Percentiles rank a stretch among this genome's conserved stretches.
Evolutionary conservation across 805 yeast genomes (phyloP).

Genomic region (Lachancea meyersii): DNA sequence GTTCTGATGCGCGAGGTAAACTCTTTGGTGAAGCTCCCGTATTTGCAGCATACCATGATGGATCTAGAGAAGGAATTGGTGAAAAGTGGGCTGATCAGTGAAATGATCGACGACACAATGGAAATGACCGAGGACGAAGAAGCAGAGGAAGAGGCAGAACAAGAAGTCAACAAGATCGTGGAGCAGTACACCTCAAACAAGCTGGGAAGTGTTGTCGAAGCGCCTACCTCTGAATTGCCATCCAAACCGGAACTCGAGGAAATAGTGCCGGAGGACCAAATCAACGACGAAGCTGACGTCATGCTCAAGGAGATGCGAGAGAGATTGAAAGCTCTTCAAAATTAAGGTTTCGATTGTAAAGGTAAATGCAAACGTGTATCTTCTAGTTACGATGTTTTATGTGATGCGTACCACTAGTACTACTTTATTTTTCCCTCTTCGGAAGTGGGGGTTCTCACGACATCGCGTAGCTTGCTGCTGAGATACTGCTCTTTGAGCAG

Average conservation of each 20-base stretch:
- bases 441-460: slow-evolving; percentile 24
- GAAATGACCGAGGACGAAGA: slow-evolving; percentile 65
- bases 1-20: slow-evolving; percentile 86
- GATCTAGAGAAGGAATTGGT: slow-evolving; percentile 80
- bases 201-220: slow-evolving; percentile 34
- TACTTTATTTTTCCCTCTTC: slow-evolving; percentile 20
- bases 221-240: slow-evolving; percentile 32
- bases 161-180: slow-evolving; percentile 58
- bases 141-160: slow-evolving; percentile 58
- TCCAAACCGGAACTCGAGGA: slow-evolving; percentile 28
- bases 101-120: slow-evolving; percentile 88
- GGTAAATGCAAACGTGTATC: no score
- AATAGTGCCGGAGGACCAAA: slow-evolving; percentile 38
- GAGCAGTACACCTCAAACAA: slow-evolving; percentile 40
- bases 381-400: not conserved
- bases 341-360: no score
- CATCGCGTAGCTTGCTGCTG: slow-evolving; percentile 16
- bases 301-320: slow-evolving; percentile 84
- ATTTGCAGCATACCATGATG: slow-evolving; percentile 73
- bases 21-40: slow-evolving; percentile 69
- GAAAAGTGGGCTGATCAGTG: slow-evolving; percentile 82
- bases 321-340: slow-evolving; percentile 76
- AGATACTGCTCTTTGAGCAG: slow-evolving; percentile 21
- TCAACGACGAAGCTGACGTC: slow-evolving; percentile 62
- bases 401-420: slow-evolving; percentile 1